These are phyloP conservation scores for Penicillium sp. DNA, from an alignment of 2,329 filamentous ascomycete genomes.

Conservation along the genomic window DNA sequence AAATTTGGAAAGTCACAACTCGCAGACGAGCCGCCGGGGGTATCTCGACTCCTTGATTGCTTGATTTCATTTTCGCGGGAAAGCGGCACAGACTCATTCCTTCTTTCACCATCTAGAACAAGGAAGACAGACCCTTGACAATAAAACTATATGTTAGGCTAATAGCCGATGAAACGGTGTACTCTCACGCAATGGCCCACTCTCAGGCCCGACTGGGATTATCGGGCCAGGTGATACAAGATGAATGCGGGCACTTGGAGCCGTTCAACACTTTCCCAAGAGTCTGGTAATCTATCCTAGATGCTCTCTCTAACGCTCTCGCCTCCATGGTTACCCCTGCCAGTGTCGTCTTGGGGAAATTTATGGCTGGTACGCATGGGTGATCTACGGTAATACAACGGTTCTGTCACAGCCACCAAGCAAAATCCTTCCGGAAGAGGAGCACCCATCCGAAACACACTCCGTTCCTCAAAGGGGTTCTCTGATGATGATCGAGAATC, in stretches of 20 bases:
- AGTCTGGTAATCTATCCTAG: conserved; percentile 13
- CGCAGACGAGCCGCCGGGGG: conserved; percentile 21
- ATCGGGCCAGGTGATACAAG: conserved; percentile 8
- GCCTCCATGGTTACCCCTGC: not conserved
- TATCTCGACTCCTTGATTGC: not conserved
- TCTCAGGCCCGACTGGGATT: not conserved
- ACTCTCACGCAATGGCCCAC: not conserved
- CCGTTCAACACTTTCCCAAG: conserved; percentile 7
- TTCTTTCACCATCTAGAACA: not conserved
- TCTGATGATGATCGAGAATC: not conserved
- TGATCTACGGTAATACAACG: conserved; percentile 6
- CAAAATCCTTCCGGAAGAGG: conserved; percentile 1
- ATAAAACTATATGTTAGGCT: not conserved
- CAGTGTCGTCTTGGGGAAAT: not conserved
- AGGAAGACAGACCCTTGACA: not conserved
- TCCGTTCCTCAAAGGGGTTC: conserved; percentile 7
- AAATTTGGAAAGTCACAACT: conserved; percentile 10
- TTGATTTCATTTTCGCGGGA: not conserved
- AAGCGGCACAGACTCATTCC: not conserved
- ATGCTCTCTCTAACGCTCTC: not conserved
- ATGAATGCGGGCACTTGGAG: conserved; percentile 9
- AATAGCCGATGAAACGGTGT: not conserved
- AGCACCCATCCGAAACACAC: not conserved
- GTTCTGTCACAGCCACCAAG: not conserved
- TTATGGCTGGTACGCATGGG: not conserved